Percentiles rank a stretch among this genome's conserved stretches.
Evolutionary conservation across 768 basidiomycete genomes (phyloP).

Genomic region (Mycena epipterygia): DNA sequence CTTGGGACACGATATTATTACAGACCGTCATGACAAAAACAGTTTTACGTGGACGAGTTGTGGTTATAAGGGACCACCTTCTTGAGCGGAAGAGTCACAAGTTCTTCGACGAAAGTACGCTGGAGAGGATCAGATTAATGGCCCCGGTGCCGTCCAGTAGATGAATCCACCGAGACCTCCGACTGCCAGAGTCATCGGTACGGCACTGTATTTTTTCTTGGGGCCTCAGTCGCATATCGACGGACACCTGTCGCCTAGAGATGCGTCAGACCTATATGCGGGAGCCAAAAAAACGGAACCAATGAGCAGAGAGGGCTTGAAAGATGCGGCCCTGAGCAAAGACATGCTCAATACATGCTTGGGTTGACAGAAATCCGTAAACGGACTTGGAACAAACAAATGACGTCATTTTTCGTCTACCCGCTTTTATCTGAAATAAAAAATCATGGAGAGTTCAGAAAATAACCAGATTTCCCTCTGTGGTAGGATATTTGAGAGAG

Average conservation of each 20-base stretch:
- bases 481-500: no score
- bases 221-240: slow-evolving; percentile 53
- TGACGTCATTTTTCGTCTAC: no score
- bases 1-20: slow-evolving; percentile 49
- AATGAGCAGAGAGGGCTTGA: slow-evolving; percentile 9
- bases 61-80: slow-evolving; percentile 91
- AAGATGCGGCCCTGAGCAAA: slow-evolving; percentile 15
- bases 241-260: slow-evolving; percentile 21
- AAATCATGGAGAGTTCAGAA: no score
- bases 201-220: slow-evolving; percentile 61
- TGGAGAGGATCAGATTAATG: slow-evolving; percentile 38
- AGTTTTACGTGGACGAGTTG: slow-evolving; percentile 83
- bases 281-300: neutral
- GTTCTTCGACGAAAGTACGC: slow-evolving; percentile 81
- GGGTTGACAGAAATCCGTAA: no score
- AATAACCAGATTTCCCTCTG: no score
- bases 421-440: no score
- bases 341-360: no score
- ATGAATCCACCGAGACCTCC: slow-evolving; percentile 58
- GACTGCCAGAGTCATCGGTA: slow-evolving; percentile 60
- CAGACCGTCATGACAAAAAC: neutral
- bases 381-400: no score
- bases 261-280: slow-evolving; percentile 1
- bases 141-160: slow-evolving; percentile 51
- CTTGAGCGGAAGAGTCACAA: slow-evolving; percentile 86